Base-by-base conservation (phyloP, 2,329 filamentous ascomycete genomes). In the Macroventuria anomochaeta region DNA sequence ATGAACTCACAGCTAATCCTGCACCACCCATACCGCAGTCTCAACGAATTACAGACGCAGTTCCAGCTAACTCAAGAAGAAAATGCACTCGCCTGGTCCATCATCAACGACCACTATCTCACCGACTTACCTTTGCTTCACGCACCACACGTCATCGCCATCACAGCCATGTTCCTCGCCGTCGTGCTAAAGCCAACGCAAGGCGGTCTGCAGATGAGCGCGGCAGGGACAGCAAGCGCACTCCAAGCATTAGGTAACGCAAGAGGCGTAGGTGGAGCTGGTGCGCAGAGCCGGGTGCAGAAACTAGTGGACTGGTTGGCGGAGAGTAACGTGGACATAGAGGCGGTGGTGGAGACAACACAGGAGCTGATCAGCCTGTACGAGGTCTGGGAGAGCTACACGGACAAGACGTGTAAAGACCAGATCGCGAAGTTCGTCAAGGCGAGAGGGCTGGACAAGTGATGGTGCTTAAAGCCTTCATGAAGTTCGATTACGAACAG, bases 331-430 rank as follows among this genome's bases (percentile, higher is more conserved):
- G 85, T 96, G 36, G 90, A 96, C 65, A 89, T 96, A 67, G 86
- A 90, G 61, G 88, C 87, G 26, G 88, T 96, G 73, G 88, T 96
- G 43, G 91, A 96, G 74, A 91, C 89, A 68, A 93, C 90, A 0
- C 93, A 97, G 75, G 93, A 96, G 76, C 83, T 96, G 58, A 90
- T 97, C 46, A 93, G 90, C 3, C 84, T 96, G 59, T 96, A 96
- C 71, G 90, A 96, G 68, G 76, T 85, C 1, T 88, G 86, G 85
- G 86, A 88, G 61, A 79, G 79, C 54, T 88, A 86, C 67, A 84
- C 78, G 48, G 86, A 88, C 66, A 85, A 87, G 71, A 77, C 78
- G 12, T 86, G 85, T 66, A 88, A 85, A 71, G 86, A 88, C 58
- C 77, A 82, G 58, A 81, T 89, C 64, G 79, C 79, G 7, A 80